Base-by-base conservation (phyloP, 1,139 yeast genomes). In the Torulaspora pretoriensis region DNA sequence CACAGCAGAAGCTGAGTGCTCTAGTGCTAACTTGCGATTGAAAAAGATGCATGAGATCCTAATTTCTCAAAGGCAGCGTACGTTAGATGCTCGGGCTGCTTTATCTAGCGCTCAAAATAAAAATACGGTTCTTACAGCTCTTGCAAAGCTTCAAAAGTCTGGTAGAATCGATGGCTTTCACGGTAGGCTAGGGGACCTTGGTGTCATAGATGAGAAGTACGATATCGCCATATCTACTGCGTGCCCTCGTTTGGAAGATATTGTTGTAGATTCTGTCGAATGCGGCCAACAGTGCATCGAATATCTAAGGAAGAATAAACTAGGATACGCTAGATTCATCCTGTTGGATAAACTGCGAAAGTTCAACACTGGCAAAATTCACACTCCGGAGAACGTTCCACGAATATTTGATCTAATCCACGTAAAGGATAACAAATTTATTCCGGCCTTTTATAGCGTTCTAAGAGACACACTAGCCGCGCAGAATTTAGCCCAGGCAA, bases 201-300 rank as follows among this genome's bases (percentile, higher is more conserved):
- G 97, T 12, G 75, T 78, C 1, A 92, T 92, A 53, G 96, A 88
- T 59, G 87, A 84, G 54, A 75, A 77, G 57, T 94, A 85, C 63
- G 98, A 94, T 66, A 77, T 89, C 42, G 98, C 98, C 0, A 80
- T 94, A 17, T 89, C 97, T 0, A 92, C 98, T 0, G 98, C 97
- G 0, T 88, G 95, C 56, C 90, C 96, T 1, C 82, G 92, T 8
- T 71, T 94, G 47, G 95, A 90, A 60, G 92, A 95, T 45, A 80
- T 89, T 73, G 97, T 94, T 14, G 97, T 94, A 2, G 97, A 89
- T 42, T 81, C 90, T 0, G 97, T 92, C 8, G 96, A 87, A 56
- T 83, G 87, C 25, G 98, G 96, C 1, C 97, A 89, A 62, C 80
- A 79, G 39, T 92, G 98, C 65, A 86, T 94, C 48, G 94, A 87